phyloP scores from a whole-genome alignment of 352 stramenopile species.

The Globisporangium cystogenes region DNA sequence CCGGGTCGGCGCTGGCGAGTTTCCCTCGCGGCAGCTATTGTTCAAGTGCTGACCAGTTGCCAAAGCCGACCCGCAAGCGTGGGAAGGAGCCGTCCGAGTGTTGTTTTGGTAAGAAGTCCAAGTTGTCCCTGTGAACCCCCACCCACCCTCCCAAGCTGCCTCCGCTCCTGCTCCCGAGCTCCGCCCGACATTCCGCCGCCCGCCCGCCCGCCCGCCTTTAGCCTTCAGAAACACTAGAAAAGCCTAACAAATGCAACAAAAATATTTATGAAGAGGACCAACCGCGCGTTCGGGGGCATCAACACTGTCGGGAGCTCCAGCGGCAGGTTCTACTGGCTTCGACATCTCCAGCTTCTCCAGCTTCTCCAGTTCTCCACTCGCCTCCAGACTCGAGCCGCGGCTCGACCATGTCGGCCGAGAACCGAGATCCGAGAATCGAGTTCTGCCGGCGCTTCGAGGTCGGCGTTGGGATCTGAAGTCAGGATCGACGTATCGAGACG shows the following conservation, averaged over 20 bases:
- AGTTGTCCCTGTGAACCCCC: slow-evolving; percentile 52
- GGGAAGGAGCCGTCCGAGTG: slow-evolving; percentile 32
- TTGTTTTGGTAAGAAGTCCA: slow-evolving; percentile 57
- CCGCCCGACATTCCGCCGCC: background rate
- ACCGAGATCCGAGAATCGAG: no score
- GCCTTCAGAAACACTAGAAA: slow-evolving; percentile 65
- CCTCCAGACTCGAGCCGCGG: no score
- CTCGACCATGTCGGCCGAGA: no score
- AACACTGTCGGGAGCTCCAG: no score
- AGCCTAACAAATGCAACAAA: slow-evolving; percentile 43
- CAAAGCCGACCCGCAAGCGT: slow-evolving; percentile 39
- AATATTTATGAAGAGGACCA: slow-evolving; percentile 44
- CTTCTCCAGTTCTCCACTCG: no score
- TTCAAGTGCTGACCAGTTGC: slow-evolving; percentile 77
- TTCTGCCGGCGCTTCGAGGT: no score
- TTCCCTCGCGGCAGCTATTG: slow-evolving; percentile 60
- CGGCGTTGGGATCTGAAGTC: no score
- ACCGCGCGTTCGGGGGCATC: no score
- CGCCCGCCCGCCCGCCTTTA: background rate
- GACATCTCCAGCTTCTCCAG: background rate
- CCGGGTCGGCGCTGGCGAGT: slow-evolving; percentile 34
- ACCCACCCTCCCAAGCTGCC: no score
- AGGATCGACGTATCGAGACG: no score
- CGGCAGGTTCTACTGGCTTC: no score
- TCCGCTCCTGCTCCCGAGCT: no score